phyloP scores from a whole-genome alignment of 1,139 yeast genomes.

The Suhomyces bribrorum region DNA sequence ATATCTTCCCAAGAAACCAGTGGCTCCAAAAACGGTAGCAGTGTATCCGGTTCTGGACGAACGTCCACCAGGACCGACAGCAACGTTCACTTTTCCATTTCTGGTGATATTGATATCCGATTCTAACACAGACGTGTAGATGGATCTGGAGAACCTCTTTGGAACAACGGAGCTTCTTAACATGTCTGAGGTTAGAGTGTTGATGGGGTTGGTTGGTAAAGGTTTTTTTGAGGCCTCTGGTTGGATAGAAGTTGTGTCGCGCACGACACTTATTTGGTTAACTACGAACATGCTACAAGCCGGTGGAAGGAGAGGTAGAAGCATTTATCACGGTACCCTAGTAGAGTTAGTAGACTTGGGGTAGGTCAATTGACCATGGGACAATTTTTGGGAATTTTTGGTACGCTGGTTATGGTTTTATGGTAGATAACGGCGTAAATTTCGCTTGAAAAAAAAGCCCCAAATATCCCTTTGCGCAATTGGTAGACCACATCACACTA shows the following conservation, averaged over 20 bases:
- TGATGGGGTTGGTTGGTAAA: constrained; percentile 7
- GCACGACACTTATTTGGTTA: too few species aligned
- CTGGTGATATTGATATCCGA: constrained; percentile 74
- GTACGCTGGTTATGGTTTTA: too few species aligned
- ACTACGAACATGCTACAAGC: too few species aligned
- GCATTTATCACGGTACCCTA: too few species aligned
- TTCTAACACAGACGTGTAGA: constrained; percentile 47
- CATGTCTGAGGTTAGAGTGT: constrained; percentile 20
- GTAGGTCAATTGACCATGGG: too few species aligned
- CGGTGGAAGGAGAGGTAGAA: too few species aligned
- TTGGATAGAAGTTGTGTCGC: constrained; percentile 19
- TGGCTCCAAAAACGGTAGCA: constrained; percentile 85
- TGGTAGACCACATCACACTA: too few species aligned
- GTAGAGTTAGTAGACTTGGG: too few species aligned
- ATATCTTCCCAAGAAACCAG: constrained; percentile 78
- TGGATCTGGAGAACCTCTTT: constrained; percentile 28
- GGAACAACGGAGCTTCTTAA: constrained; percentile 30
- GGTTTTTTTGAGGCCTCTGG: constrained; percentile 23
- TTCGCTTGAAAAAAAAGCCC: too few species aligned
- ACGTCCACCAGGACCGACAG: constrained; percentile 78
- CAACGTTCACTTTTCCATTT: constrained; percentile 69
- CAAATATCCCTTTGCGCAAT: too few species aligned
- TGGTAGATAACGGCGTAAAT: too few species aligned
- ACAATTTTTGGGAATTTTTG: too few species aligned
- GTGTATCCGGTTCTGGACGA: constrained; percentile 91